Base-by-base conservation (phyloP, 176 grass and related monocot species). In the Oryza rufipogon region DNA sequence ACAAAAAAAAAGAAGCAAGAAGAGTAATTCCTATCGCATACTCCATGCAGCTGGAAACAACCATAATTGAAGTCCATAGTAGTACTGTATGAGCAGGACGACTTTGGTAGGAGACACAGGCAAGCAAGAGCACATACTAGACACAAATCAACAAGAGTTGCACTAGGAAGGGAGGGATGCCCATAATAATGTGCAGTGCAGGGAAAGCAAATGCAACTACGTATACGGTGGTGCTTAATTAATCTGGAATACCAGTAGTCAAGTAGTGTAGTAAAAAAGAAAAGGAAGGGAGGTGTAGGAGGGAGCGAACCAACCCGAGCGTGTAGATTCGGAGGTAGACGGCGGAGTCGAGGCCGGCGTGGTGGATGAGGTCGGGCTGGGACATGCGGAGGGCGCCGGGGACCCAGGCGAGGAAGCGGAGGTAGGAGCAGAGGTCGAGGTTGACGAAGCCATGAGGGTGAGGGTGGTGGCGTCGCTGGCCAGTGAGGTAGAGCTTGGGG, bases 301-400 rank as follows among this genome's bases (percentile, higher is more conserved):
- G 34, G 34, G 0, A 5, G 34, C 4, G 0, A 36, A 5, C 34
- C 4, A 6, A 38, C 36, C 36, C 96, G 72, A 98, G 93, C 14
- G 83, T 93, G 91, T 98, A 98, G 90, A 98, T 93, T 71, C 92
- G 87, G 0, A 98, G 96, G 90, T 98, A 98, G 76, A 98, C 89
- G 42, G 51, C 96, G 79, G 96, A 98, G 89, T 98, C 96, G 68
- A 98, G 86, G 0, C 96, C 96, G 1, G 96, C 96, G 79, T 98
- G 96, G 19, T 91, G 64, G 36, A 92, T 64, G 83, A 98, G 86
- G 11, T 98, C 96, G 1, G 83, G 11, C 85, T 95, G 85, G 65
- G 64, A 80, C 91, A 98, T 90, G 70, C 92, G 87, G 76, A 98
- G 87, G 38, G 93, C 91, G 54, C 87, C 93, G 60, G 96, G 96